These are phyloP conservation scores for Diaporthe eres DNA, from an alignment of 2,329 filamentous ascomycete genomes.

Conservation along the genomic window DNA sequence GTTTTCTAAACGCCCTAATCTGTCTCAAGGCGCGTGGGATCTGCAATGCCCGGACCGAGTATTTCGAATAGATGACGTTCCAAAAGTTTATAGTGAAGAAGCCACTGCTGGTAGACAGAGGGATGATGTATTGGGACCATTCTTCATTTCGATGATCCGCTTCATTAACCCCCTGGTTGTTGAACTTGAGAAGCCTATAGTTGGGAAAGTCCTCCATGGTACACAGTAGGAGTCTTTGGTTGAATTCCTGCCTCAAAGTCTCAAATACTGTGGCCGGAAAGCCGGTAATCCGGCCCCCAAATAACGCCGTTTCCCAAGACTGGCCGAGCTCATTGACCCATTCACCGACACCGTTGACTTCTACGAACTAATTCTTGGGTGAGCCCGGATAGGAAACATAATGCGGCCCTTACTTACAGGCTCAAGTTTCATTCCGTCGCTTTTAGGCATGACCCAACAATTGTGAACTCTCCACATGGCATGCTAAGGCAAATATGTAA, in stretches of 20 bases:
- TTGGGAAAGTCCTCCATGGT: neutral
- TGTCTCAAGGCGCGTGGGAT: neutral
- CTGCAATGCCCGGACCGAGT: neutral
- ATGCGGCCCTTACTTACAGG: neutral
- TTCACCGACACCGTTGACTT: neutral
- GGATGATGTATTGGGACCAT: neutral
- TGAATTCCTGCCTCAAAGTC: neutral
- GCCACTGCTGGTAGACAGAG: neutral
- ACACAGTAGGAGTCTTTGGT: neutral
- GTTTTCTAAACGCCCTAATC: neutral
- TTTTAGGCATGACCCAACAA: too few species aligned
- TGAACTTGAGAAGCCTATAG: neutral
- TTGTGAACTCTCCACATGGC: neutral
- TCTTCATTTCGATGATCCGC: neutral
- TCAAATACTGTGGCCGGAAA: neutral
- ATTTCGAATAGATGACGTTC: neutral
- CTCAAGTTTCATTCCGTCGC: neutral
- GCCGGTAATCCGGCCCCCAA: neutral
- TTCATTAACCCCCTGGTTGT: neutral
- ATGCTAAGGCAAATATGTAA: neutral
- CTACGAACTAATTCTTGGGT: neutral
- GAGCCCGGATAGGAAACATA: neutral
- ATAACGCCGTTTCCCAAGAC: conserved; percentile 2
- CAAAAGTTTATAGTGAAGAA: neutral
- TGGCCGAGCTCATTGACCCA: neutral